Conservation (phyloP, 176 grass and related monocot species). For the Saccharum spontaneum region DNA sequence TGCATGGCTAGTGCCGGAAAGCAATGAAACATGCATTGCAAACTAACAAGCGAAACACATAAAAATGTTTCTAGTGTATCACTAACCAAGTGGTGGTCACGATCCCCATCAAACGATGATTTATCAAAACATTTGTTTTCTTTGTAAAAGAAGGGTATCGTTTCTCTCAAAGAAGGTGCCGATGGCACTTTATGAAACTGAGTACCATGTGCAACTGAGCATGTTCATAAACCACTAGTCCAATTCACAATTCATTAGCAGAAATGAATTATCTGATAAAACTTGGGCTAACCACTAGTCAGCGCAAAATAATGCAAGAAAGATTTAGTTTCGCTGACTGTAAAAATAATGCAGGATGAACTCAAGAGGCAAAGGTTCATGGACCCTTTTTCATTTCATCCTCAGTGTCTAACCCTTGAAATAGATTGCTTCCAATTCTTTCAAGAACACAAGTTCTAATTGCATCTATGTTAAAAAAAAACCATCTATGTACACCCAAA, state of each 20-base stretch:
- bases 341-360: not conserved
- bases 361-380: not conserved
- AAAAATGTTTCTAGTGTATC: not conserved
- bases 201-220: not conserved
- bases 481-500: not conserved
- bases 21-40: not conserved
- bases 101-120: not conserved
- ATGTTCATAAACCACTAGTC: not conserved
- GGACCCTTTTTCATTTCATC: not conserved
- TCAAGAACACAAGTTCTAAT: not conserved
- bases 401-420: not conserved
- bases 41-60: not conserved
- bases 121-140: not conserved
- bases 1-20: not conserved
- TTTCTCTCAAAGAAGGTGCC: not conserved
- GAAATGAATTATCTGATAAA: not conserved
- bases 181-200: not conserved
- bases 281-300: not conserved
- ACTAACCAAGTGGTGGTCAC: not conserved
- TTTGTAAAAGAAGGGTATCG: not conserved
- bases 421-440: not conserved
- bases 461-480: not conserved
- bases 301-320: not conserved
- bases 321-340: not conserved
- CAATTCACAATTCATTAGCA: not conserved